Evolutionary conservation across 768 basidiomycete genomes (phyloP).

Genomic region (Lentinula lateritia): DNA sequence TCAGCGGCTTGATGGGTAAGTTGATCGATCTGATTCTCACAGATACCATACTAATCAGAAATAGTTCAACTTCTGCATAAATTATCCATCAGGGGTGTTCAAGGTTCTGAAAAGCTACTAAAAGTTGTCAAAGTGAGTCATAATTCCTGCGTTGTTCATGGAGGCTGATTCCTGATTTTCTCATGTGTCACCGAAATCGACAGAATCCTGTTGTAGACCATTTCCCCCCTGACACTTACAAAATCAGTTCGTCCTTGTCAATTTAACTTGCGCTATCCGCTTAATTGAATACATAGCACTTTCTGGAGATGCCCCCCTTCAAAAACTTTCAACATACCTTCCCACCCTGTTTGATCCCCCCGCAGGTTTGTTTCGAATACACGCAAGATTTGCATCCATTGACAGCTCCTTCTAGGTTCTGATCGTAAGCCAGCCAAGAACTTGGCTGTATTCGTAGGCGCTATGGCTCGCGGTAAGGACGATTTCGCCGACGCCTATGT

Average conservation of each 20-base stretch:
- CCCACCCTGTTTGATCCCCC: constrained; percentile 57
- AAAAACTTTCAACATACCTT: constrained; percentile 78
- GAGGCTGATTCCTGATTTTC: neutral
- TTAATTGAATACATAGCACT: constrained; percentile 48
- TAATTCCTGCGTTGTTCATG: neutral
- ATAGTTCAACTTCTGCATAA: constrained; percentile 91
- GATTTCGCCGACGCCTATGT: constrained; percentile 95
- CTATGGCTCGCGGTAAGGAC: constrained; percentile 95
- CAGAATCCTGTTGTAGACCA: constrained; percentile 95
- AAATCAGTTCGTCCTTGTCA: constrained; percentile 38
- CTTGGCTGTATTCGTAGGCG: constrained; percentile 93
- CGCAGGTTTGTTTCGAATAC: neutral
- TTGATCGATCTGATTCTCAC: neutral
- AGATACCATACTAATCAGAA: constrained; percentile 5
- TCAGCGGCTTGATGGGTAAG: constrained; percentile 96
- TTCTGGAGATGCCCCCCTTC: constrained; percentile 83
- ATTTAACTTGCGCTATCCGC: neutral
- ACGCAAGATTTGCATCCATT: neutral
- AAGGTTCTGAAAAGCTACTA: constrained; percentile 93
- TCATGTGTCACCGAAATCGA: neutral
- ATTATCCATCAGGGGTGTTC: constrained; percentile 91
- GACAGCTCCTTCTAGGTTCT: neutral
- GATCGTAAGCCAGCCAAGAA: constrained; percentile 59
- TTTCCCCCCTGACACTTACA: constrained; percentile 90
- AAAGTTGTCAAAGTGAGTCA: constrained; percentile 86